A percentile compares a stretch with the other conserved stretches of the same genome.
Conservation (phyloP, 2,329 filamentous ascomycete species). For the Cytospora piceae region DNA sequence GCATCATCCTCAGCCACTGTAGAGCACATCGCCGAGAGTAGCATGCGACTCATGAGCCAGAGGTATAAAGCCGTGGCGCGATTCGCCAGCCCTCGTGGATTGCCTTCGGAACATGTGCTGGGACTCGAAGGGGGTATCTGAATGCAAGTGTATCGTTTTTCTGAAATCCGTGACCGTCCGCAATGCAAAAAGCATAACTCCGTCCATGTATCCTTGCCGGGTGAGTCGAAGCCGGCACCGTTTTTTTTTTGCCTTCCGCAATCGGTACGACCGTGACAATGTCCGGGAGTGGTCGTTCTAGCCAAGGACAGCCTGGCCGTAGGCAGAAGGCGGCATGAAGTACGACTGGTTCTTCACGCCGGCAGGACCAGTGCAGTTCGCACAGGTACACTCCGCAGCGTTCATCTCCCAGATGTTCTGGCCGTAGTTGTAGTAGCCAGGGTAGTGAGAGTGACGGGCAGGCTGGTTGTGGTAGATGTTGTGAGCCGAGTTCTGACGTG, state of each 20-base stretch:
- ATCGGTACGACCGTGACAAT: not conserved
- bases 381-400: conserved; percentile 54
- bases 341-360: conserved; percentile 51
- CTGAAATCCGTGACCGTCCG: conserved; percentile 29
- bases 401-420: conserved; percentile 56
- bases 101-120: conserved; percentile 22
- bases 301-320: conserved; percentile 60
- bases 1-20: not conserved
- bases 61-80: not conserved
- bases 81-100: conserved; percentile 4
- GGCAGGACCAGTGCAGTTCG: conserved; percentile 48
- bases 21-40: not conserved
- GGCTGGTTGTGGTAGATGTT: conserved; percentile 45
- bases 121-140: conserved; percentile 30
- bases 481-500: conserved; percentile 40
- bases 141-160: conserved; percentile 31
- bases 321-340: conserved; percentile 49
- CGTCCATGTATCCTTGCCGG: conserved; percentile 21
- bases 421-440: conserved; percentile 50
- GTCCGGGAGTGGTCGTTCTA: conserved; percentile 36
- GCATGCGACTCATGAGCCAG: not conserved
- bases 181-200: conserved; percentile 29
- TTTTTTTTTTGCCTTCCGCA: not conserved
- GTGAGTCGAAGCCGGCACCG: not conserved
- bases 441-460: conserved; percentile 47